Evolutionary conservation across 164 flowering plant species (phyloP), one percentile per base, ranked within the genome.

Genomic region (Stephania japonica): DNA sequence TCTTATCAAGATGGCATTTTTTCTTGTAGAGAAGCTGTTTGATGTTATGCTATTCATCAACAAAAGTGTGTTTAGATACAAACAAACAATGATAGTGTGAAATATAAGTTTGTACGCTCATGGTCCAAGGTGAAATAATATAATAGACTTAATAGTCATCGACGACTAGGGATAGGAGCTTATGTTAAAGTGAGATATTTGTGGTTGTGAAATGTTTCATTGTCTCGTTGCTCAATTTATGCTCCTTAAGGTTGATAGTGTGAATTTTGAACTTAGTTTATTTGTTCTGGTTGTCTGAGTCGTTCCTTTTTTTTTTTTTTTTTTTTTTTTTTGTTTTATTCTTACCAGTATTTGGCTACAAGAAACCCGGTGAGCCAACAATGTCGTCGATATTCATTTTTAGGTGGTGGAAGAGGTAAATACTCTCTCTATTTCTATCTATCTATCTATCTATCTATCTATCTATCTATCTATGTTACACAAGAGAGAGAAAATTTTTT

Each of bases 331-430:
- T 56, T 43, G 53, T 59, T 25, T 1, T 49, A 12, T 72, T 2
- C 38, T 11, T 68, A 79, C 38, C 79, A 86, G 91, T 76, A 82
- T 73, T 50, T 81, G 63, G 80, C 76, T 72, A 81, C 83, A 73
- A 74, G 80, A 68, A 81, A 70, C 38, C 77, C 81, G 47, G 74
- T 73, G 53, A 83, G 75, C 79, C 65, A 67, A 25, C 84, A 67
- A 61, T 63, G 70, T 68, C 84, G 84, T 64, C 83, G 73, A 49
- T 82, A 78, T 70, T 83, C 85, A n/a, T 82, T 84, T 4, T 71
- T 27, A 62, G 71, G 25, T 26, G 70, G 70, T 32, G 73, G 44
- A 83, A 84, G 85, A 81, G 66, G 18, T 12, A 56, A 47, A 16
- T 26, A 6, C n/a, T 24, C 11, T 50, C 19, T 11, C 21, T 14